phyloP scores from a whole-genome alignment of 257 asterid genomes.

The Capsicum rhomboideum region DNA sequence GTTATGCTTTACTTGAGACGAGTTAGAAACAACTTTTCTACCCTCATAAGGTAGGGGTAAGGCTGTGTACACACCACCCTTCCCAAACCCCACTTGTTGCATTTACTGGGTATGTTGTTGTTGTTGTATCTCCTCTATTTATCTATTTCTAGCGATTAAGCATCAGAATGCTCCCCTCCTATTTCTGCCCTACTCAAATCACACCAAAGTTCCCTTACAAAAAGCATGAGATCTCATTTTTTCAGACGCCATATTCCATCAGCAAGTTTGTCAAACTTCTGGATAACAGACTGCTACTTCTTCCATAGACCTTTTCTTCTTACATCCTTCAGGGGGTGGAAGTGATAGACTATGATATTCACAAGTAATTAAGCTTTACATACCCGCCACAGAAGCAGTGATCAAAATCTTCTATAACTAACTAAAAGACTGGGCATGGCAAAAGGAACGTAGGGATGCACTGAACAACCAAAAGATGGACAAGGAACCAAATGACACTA shows the following conservation, averaged over 20 bases:
- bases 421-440: no score
- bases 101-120: no score
- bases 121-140: not conserved
- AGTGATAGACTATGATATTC: not conserved
- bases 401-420: no score
- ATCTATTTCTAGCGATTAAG: not conserved
- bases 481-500: not conserved
- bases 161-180: not conserved
- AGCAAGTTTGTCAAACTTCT: not conserved
- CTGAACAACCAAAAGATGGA: not conserved
- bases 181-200: not conserved
- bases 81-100: no score
- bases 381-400: no score
- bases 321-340: not conserved
- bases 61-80: no score
- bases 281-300: not conserved
- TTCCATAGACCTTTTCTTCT: not conserved
- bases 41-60: no score
- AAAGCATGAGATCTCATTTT: not conserved
- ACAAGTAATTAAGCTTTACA: not conserved
- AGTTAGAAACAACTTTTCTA: no score
- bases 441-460: no score
- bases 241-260: not conserved
- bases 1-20: no score
- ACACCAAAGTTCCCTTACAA: not conserved